Evolutionary conservation across 768 basidiomycete species (phyloP).

Genomic region (Pulveroboletus ravenelii): DNA sequence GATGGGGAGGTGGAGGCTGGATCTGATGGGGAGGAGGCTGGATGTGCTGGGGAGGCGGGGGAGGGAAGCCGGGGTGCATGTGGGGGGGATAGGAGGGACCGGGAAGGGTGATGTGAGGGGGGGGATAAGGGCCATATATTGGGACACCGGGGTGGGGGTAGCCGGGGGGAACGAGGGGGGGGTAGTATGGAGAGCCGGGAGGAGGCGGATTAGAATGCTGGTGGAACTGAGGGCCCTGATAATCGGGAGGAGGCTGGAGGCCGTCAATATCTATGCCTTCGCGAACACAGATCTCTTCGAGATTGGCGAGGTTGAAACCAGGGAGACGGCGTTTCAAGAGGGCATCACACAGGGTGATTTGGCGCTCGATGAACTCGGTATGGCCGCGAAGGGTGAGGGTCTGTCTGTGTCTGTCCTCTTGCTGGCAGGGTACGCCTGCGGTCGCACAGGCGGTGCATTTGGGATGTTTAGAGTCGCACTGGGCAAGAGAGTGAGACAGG

Average conservation of each 20-base stretch:
- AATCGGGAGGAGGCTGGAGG: constrained; percentile 26
- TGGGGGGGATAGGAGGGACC: constrained; percentile 50
- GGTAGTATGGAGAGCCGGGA: constrained; percentile 30
- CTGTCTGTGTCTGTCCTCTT: constrained; percentile 85
- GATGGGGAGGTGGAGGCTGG: constrained; percentile 24
- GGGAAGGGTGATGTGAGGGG: constrained; percentile 40
- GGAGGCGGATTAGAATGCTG: constrained; percentile 23
- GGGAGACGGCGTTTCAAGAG: constrained; percentile 72
- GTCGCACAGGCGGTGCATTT: constrained; percentile 81
- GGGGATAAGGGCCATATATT: constrained; percentile 42
- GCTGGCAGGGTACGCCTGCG: constrained; percentile 74
- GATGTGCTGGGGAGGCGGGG: constrained; percentile 45
- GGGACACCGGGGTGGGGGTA: constrained; percentile 38
- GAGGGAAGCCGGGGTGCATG: constrained; percentile 58
- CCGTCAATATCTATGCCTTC: constrained; percentile 58
- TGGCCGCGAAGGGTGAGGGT: constrained; percentile 82
- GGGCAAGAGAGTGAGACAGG: constrained; percentile 34
- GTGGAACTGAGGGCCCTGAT: constrained; percentile 33
- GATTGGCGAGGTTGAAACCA: constrained; percentile 57
- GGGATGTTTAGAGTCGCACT: constrained; percentile 92
- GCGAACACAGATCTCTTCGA: constrained; percentile 60
- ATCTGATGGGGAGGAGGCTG: constrained; percentile 37
- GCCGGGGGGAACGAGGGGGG: constrained; percentile 38
- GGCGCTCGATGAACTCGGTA: constrained; percentile 76
- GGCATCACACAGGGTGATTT: constrained; percentile 72